Evolutionary conservation across 257 asterid species (phyloP).

Genomic region (Craterostigma plantagineum): DNA sequence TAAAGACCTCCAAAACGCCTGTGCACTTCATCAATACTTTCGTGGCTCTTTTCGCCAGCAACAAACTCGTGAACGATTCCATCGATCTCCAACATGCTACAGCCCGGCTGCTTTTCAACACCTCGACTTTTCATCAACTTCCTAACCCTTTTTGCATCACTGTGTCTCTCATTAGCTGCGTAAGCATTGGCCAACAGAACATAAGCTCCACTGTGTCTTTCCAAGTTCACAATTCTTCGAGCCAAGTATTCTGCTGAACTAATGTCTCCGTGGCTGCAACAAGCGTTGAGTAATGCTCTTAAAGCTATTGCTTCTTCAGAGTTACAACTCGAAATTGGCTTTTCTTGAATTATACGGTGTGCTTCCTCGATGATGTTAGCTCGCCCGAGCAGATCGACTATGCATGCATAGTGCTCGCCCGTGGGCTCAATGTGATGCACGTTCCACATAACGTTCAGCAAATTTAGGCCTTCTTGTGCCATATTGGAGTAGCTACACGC

Average conservation of each 20-base stretch:
- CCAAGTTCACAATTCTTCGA: conserved; percentile 32
- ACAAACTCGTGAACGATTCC: too few species aligned
- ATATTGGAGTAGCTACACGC: conserved; percentile 53
- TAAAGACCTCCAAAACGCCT: too few species aligned
- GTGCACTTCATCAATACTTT: too few species aligned
- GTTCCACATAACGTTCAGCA: conserved; percentile 27
- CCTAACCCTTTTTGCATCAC: too few species aligned
- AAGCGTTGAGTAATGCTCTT: conserved; percentile 53
- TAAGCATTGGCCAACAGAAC: conserved; percentile 47
- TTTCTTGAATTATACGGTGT: conserved; percentile 17
- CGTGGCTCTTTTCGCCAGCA: too few species aligned
- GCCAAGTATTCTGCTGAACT: conserved; percentile 45
- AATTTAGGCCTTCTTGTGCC: conserved; percentile 35
- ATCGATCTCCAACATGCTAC: too few species aligned
- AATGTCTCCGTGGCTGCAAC: conserved; percentile 23
- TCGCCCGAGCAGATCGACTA: conserved; percentile 38
- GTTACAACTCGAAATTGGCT: conserved; percentile 17
- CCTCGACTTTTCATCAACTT: too few species aligned
- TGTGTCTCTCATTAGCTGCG: conserved; percentile 37
- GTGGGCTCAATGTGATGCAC: conserved; percentile 35
- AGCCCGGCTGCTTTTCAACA: too few species aligned
- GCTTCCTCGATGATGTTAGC: conserved; percentile 50
- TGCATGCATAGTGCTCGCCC: conserved; percentile 55
- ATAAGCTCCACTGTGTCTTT: conserved; percentile 49
- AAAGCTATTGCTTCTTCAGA: conserved; percentile 44